Base-by-base conservation (phyloP, 441 rosid genomes). In the Gossypium armourianum region DNA sequence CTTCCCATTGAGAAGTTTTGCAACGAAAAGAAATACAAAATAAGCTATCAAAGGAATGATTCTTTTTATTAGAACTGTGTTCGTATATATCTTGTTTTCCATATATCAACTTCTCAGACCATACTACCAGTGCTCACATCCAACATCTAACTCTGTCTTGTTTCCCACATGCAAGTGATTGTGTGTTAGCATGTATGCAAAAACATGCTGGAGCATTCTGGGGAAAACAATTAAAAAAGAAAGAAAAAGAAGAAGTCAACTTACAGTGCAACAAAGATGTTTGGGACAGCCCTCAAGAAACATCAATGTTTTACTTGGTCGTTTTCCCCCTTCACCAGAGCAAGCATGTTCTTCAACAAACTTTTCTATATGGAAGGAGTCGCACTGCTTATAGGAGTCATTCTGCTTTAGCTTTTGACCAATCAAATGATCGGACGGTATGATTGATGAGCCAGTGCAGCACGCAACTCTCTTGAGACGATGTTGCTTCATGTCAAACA, bases 401-500 rank as follows among this genome's bases (percentile, higher is more conserved):
- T 93, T 86, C 3, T 86, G 88, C 85, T 84, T 90, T 76, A 86
- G 79, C 82, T 88, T 88, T 69, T 84, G 88, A 76, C 68, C 76
- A 29, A 75, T 75, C 71, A 87, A 79, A 78, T 81, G 62, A 49
- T 89, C 92, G 12, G 87, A 75, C 45, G 93, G 78, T 43, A 83
- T 55, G 76, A 94, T 88, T 12, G 86, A 85, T 29, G 90, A 88
- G 72, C 94, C 97, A 56, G 92, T 94, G 76, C 90, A 94, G 13
- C 83, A 88, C 43, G 97, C 87, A 26, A 94, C 80, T 83, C 99
- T 86, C 76, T 92, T 86, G 24, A 94, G 80, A 47, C 97, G 97
- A 76, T 92, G 94, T 20, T 86, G 91, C 81, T 94, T 94, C 96
- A 94, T 90, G 71, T 94, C 97, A 69, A 84, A 85, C 68, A 94